Evolutionary conservation across 2,329 filamentous ascomycete species (phyloP).

Genomic region (Rhinocladiella similis): DNA sequence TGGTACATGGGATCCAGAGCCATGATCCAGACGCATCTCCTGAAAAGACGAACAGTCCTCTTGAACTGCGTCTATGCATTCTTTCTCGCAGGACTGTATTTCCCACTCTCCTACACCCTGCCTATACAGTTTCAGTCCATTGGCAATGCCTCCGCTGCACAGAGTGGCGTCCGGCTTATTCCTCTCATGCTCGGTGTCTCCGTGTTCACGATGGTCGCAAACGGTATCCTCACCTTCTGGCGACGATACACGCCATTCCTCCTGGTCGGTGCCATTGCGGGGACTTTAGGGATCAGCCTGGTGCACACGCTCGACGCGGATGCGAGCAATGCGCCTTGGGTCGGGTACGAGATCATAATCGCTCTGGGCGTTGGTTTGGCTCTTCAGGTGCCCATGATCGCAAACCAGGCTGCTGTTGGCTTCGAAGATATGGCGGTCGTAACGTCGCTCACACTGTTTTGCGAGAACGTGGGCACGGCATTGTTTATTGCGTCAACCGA

Average conservation of each 20-base stretch:
- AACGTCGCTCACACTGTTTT: slow-evolving; percentile 30
- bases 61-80: slow-evolving; percentile 37
- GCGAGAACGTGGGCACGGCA: slow-evolving; percentile 31
- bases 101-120: slow-evolving; percentile 44
- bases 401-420: slow-evolving; percentile 26
- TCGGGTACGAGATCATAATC: slow-evolving; percentile 37
- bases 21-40: slow-evolving; percentile 38
- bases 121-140: slow-evolving; percentile 51
- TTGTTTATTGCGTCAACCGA: slow-evolving; percentile 33
- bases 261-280: slow-evolving; percentile 26
- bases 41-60: slow-evolving; percentile 38
- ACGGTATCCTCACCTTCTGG: slow-evolving; percentile 31
- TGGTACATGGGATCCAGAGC: slow-evolving; percentile 40
- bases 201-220: slow-evolving; percentile 35
- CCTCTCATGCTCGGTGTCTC: slow-evolving; percentile 40
- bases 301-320: slow-evolving; percentile 33
- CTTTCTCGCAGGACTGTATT: slow-evolving; percentile 37
- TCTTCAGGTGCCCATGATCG: slow-evolving; percentile 29
- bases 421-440: slow-evolving; percentile 30
- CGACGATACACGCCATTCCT: slow-evolving; percentile 31
- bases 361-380: slow-evolving; percentile 30
- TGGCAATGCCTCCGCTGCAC: slow-evolving; percentile 33
- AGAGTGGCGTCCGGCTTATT: slow-evolving; percentile 42
- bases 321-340: slow-evolving; percentile 33
- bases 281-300: slow-evolving; percentile 32